Evolutionary conservation across 306 rosid species (phyloP), one percentile per base, ranked within the genome.

Genomic region (Dalbergia cochinchinensis): DNA sequence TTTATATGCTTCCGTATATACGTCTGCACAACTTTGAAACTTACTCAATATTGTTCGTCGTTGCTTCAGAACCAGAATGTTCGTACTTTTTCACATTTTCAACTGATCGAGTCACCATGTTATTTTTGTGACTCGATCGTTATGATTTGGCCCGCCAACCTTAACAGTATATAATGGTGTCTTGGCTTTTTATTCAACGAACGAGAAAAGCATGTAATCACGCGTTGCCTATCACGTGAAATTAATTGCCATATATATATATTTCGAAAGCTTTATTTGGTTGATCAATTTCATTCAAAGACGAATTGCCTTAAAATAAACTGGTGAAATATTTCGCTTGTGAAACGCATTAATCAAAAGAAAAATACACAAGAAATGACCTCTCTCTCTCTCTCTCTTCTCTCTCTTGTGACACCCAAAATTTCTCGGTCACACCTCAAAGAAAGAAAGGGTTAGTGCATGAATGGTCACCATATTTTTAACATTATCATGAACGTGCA

Each of bases 311-410:
- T 18, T 18, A 9, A 9, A 54, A 4, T 34, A 19, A 50, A 5
- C 3, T 4, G 26, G 37, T 54, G 34, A 11, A 4, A 37, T 37
- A 37, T 8, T 59, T 59, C 0, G 15, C 51, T 16, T 76, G 71
- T 64, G 72, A 64, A 76, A 64, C 72, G 65, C 80, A 64, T 76
- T 71, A 51, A 35, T 16, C 44, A 60, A 60, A 64, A 64, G 69
- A 34, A 63, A 48, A 16, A 34, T 14, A 3, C 44, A 58, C 5
- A 44, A 11, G 15, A 41, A 34, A 20, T 73, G 34, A 44, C 26
- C 4, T 54, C 3, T 35, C 39, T 60, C 35, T 26, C 31, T 26
- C 31, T 26, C 31, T 26, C 31, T 26, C 31, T 26, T 26, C 31
- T 26, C 31, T 26, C 31, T 26, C 31, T 26, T 26, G 31, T 26